Conservation (phyloP, 441 rosid species). For the Populus tomentosa region DNA sequence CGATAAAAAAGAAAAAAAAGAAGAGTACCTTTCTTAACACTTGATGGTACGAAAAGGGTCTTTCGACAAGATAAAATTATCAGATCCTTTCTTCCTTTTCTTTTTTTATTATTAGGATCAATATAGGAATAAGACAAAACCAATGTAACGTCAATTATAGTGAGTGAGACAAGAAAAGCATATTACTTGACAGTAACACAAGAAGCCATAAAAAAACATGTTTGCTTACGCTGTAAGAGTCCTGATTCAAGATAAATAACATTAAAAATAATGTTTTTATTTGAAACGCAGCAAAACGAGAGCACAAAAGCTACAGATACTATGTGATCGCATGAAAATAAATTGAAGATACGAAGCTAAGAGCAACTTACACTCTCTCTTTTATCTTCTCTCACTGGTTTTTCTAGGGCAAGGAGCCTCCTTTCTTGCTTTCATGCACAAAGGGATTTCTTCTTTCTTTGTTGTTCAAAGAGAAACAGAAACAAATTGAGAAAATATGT, state of each 20-base stretch:
- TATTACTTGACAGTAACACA: neutral
- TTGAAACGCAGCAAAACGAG: no score
- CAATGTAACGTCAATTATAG: neutral
- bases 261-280: no score
- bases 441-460: neutral
- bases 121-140: neutral
- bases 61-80: neutral
- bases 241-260: no score
- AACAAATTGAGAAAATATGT: neutral
- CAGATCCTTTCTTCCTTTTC: neutral
- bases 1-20: no score
- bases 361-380: neutral
- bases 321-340: neutral
- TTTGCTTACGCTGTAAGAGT: no score
- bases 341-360: neutral
- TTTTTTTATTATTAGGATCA: neutral
- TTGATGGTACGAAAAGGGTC: neutral
- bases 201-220: neutral
- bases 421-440: neutral
- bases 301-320: neutral
- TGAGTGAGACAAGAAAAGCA: neutral
- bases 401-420: slow-evolving; percentile 7
- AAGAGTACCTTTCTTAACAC: neutral
- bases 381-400: neutral
- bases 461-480: neutral